These are phyloP conservation scores for Mortierella sp. DNA, from an alignment of 371 early-diverging fungal genomes.

Conservation along the genomic window DNA sequence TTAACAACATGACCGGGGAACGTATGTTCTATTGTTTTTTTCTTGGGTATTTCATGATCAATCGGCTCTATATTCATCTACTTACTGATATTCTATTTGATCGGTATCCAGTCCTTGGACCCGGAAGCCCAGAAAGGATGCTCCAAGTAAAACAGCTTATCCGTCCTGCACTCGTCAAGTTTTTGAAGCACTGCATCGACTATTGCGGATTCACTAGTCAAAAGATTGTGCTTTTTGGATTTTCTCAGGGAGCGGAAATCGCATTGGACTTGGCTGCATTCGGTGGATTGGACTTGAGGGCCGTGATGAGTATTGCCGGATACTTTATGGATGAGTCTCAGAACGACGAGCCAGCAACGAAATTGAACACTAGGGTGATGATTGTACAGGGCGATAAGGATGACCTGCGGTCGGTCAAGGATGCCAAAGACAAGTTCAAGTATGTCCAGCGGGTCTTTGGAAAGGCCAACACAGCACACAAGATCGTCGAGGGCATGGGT, in stretches of 20 bases:
- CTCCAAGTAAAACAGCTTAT: constrained; percentile 33
- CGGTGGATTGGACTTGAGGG: constrained; percentile 60
- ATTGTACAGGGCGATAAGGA: constrained; percentile 70
- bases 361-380: constrained; percentile 56
- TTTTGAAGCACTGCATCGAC: constrained; percentile 59
- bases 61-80: constrained; percentile 26
- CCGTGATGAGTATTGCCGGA: constrained; percentile 67
- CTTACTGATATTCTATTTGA: neutral
- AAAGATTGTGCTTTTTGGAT: constrained; percentile 75
- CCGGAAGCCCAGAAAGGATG: constrained; percentile 59
- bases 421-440: constrained; percentile 58
- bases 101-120: constrained; percentile 57
- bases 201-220: constrained; percentile 60
- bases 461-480: constrained; percentile 11
- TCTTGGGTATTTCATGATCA: neutral
- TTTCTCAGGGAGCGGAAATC: constrained; percentile 78
- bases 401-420: constrained; percentile 51
- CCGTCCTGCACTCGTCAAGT: constrained; percentile 43
- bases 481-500: constrained; percentile 55
- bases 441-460: constrained; percentile 39
- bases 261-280: constrained; percentile 73
- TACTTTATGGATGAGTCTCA: constrained; percentile 65
- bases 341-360: constrained; percentile 12
- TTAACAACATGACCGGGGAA: constrained; percentile 68
- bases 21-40: constrained; percentile 49